Conservation (phyloP, 148 eudicot species). For the Camellia lanceoleosa region DNA sequence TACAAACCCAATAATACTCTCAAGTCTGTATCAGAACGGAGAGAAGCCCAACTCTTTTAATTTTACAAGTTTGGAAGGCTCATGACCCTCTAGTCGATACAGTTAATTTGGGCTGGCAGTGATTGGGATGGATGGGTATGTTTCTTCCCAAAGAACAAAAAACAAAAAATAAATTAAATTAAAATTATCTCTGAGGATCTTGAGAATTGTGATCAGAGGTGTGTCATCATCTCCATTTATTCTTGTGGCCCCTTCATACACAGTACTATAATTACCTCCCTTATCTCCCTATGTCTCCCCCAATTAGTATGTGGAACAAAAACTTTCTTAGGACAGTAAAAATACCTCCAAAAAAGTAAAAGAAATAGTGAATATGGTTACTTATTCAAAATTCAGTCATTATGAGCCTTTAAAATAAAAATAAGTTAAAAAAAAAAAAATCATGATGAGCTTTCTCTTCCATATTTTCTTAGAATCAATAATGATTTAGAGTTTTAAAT, state of each 20-base stretch:
- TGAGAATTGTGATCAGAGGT: constrained; percentile 28
- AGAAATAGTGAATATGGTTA: background rate
- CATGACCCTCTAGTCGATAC: background rate
- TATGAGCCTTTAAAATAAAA: no score
- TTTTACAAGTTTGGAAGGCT: no score
- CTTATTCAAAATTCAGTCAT: no score
- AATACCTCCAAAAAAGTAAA: background rate
- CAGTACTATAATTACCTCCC: constrained; percentile 18
- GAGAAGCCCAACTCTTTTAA: no score
- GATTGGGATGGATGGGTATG: constrained; percentile 21
- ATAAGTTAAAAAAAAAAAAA: no score
- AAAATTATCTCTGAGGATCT: constrained; percentile 13
- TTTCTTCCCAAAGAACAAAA: background rate
- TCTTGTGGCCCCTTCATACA: constrained; percentile 25
- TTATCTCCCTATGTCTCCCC: background rate
- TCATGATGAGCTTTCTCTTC: no score
- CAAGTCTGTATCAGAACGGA: no score
- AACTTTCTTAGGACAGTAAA: background rate
- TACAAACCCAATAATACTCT: no score
- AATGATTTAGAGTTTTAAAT: no score
- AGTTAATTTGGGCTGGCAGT: constrained; percentile 20
- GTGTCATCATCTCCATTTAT: constrained; percentile 19
- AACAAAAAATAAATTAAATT: no score
- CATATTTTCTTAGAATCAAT: no score
- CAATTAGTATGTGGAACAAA: constrained; percentile 4